Evolutionary conservation across 192 early-diverging fungal genomes (phyloP), one percentile per base, ranked within the genome.

Genomic region (Coemansia pectinata): DNA sequence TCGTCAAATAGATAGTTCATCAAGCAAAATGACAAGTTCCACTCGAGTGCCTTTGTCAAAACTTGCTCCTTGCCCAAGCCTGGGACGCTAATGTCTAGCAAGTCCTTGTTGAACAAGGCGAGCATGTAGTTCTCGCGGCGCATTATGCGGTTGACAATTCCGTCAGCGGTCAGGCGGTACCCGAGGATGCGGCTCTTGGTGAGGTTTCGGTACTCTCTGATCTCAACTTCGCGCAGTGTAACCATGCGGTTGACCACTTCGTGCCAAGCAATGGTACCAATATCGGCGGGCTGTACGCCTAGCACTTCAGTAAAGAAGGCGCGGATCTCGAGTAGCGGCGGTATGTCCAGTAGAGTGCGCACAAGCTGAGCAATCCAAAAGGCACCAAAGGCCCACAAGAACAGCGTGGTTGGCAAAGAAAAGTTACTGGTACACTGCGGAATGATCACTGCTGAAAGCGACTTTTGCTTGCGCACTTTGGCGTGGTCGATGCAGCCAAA

Each of bases 101-200:
- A 59, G 31, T 97, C 95, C 72, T 94, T 95, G 85, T 96, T 95
- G 78, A 98, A 95, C 61, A 98, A 73, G 21, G 94, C 96, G 64
- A 98, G 91, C 85, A 96, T 83, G 77, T 97, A 99, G 85, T 99
- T 99, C 42, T 99, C 98, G 47, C 91, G 91, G 17, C 98, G 90
- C 92, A 98, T 90, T 69, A 99, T 98, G 17, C 96, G 91, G 79
- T 94, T 96, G 41, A 94, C 89, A 57, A 99, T 93, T 48, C 83
- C 87, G 63, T 88, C 89, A 34, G 83, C 89, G 64, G 90, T 88
- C 47, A 92, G 78, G 4, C 87, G 86, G 44, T 88, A 81, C 7
- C 61, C 69, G 36, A 74, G 80, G 68, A 76, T 82, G 57, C 76
- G 87, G 71, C 69, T 82, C 52, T 71, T 66, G 36, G 77, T 68